Conservation (phyloP, 2,329 filamentous ascomycete genomes). For the Teratosphaeria viscida region DNA sequence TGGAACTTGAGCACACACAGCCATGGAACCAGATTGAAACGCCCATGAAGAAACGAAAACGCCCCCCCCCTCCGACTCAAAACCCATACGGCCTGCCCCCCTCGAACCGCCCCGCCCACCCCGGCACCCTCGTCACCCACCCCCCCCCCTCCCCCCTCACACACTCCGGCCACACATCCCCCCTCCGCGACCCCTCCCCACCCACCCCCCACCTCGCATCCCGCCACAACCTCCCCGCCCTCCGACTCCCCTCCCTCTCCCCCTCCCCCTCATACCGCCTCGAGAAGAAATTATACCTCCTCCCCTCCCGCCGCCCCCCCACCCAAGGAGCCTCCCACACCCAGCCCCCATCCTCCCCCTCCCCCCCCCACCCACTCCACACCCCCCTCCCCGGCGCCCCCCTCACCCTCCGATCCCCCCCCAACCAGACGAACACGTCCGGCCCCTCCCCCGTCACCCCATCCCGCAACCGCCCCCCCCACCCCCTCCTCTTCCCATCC, state of each 20-base stretch:
- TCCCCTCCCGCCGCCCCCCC: slow-evolving; percentile 4
- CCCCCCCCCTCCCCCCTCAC: no score
- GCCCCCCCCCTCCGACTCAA: no score
- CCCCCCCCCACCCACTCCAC: slow-evolving; percentile 26
- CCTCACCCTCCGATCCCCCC: slow-evolving; percentile 20
- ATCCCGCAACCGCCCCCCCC: slow-evolving; percentile 33
- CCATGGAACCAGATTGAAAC: no score
- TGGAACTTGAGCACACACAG: background rate
- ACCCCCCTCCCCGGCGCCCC: slow-evolving; percentile 28
- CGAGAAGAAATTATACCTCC: slow-evolving; percentile 20
- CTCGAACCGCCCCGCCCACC: no score
- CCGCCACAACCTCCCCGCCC: slow-evolving; percentile 15
- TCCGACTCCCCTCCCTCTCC: slow-evolving; percentile 1
- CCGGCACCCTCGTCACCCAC: no score
- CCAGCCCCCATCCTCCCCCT: slow-evolving; percentile 5
- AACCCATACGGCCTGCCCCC: no score
- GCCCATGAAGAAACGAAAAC: no score
- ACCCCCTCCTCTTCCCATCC: slow-evolving; percentile 30
- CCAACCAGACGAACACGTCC: slow-evolving; percentile 35
- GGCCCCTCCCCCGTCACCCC: slow-evolving; percentile 32
- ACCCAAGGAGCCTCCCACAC: slow-evolving; percentile 12
- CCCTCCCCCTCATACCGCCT: slow-evolving; percentile 14
- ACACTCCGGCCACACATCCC: slow-evolving; percentile 4
- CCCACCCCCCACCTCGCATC: slow-evolving; percentile 20
- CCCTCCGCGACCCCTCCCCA: no score